Evolutionary conservation across 768 basidiomycete genomes (phyloP).

Genomic region (Lentinus brumalis): DNA sequence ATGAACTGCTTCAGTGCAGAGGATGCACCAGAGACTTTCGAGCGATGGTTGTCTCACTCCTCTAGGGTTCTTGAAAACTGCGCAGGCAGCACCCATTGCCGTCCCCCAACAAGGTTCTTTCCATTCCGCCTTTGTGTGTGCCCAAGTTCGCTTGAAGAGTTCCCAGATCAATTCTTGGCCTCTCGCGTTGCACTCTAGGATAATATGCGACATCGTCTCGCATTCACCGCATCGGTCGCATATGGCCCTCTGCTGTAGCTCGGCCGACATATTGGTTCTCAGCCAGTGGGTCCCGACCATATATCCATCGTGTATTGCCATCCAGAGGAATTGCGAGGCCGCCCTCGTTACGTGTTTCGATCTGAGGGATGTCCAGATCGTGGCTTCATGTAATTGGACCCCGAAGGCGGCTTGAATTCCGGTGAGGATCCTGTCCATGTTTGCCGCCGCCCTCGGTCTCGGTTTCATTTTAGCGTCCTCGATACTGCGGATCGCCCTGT

Average conservation of each 20-base stretch:
- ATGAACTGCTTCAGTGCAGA: neutral
- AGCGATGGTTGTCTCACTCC: neutral
- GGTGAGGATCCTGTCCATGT: neutral
- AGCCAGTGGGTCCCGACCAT: slow-evolving; percentile 7
- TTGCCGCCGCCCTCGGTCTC: neutral
- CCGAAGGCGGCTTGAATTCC: neutral
- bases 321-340: neutral
- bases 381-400: too few relatives aligned
- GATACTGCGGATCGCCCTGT: neutral
- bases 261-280: neutral
- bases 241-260: neutral
- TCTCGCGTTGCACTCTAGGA: neutral
- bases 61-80: neutral
- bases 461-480: neutral
- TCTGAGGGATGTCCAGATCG: too few relatives aligned
- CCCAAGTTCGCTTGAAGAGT: neutral
- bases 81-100: neutral
- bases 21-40: neutral
- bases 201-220: slow-evolving; percentile 7
- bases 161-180: neutral
- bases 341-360: neutral
- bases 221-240: neutral
- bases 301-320: slow-evolving; percentile 1
- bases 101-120: neutral
- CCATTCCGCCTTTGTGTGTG: neutral